These are phyloP conservation scores for Axilococcus clingmanii DNA, from an alignment of 139 green algal genomes.

Conservation along the genomic window DNA sequence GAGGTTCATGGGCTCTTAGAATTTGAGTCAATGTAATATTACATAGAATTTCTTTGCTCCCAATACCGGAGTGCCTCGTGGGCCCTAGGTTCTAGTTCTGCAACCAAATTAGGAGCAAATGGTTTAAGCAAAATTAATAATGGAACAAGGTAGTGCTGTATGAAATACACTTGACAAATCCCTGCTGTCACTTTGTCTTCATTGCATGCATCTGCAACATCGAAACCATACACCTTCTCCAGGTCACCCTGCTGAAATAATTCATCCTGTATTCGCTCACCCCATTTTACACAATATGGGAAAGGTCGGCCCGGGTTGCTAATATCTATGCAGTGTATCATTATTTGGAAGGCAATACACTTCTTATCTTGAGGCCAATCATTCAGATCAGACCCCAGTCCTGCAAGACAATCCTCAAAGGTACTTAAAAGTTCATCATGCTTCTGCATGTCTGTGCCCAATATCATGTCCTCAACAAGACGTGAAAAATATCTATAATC, in stretches of 20 bases:
- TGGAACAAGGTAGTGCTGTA: constrained; percentile 36
- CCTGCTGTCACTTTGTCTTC: constrained; percentile 45
- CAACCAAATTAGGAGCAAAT: constrained; percentile 29
- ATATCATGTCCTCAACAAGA: constrained; percentile 44
- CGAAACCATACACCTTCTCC: constrained; percentile 45
- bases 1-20: constrained; percentile 35
- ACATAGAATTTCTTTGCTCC: too few species aligned
- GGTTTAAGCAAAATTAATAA: constrained; percentile 17
- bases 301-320: constrained; percentile 43
- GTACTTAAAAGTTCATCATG: constrained; percentile 11
- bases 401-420: constrained; percentile 19
- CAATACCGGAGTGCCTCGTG: constrained; percentile 9
- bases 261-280: constrained; percentile 32
- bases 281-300: constrained; percentile 25
- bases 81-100: constrained; percentile 8
- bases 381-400: constrained; percentile 19
- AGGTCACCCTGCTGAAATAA: constrained; percentile 42
- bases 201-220: constrained; percentile 59
- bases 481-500: constrained; percentile 15
- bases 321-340: constrained; percentile 57
- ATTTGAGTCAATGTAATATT: neutral
- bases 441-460: constrained; percentile 54
- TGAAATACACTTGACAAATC: constrained; percentile 51
- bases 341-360: constrained; percentile 27
- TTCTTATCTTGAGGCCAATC: constrained; percentile 26